These are phyloP conservation scores for Auxenochlorella pyrenoidosa DNA, from an alignment of 139 green algal genomes.

Conservation along the genomic window DNA sequence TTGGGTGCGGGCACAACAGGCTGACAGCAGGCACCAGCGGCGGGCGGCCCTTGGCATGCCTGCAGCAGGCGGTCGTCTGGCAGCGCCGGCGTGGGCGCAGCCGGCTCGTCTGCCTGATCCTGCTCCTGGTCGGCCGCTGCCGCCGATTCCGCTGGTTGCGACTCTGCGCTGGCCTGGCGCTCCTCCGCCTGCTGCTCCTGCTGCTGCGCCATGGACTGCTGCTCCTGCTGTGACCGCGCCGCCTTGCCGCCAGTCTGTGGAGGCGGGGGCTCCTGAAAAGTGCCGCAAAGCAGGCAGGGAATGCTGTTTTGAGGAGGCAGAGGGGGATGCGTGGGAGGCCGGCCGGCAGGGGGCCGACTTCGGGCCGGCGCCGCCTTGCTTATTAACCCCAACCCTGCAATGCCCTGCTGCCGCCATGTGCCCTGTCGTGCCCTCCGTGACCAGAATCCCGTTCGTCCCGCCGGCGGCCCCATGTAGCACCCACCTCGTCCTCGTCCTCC, in stretches of 20 bases:
- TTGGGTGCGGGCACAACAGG: neutral
- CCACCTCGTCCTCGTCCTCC: slow-evolving; percentile 1
- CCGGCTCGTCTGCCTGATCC: neutral
- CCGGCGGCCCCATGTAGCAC: too few species aligned
- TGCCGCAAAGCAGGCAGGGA: neutral
- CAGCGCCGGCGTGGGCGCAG: slow-evolving; percentile 7
- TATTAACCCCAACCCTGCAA: too few species aligned
- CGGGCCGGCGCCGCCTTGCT: too few species aligned
- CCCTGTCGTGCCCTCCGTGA: too few species aligned
- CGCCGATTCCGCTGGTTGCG: neutral
- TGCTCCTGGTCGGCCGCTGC: neutral
- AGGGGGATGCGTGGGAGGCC: too few species aligned
- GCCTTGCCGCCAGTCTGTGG: neutral
- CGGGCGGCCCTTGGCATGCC: neutral
- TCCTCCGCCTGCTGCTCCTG: neutral
- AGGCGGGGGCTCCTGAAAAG: neutral
- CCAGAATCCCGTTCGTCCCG: too few species aligned
- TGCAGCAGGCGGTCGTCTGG: slow-evolving; percentile 19
- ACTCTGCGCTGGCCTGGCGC: neutral
- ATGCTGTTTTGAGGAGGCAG: neutral
- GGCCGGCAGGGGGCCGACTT: too few species aligned
- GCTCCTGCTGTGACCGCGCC: neutral
- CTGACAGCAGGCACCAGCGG: neutral
- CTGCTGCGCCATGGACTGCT: neutral
- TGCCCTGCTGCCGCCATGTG: too few species aligned